Evolutionary conservation across 2,329 filamentous ascomycete species (phyloP).

Genomic region (Amylocarpus encephaloides): DNA sequence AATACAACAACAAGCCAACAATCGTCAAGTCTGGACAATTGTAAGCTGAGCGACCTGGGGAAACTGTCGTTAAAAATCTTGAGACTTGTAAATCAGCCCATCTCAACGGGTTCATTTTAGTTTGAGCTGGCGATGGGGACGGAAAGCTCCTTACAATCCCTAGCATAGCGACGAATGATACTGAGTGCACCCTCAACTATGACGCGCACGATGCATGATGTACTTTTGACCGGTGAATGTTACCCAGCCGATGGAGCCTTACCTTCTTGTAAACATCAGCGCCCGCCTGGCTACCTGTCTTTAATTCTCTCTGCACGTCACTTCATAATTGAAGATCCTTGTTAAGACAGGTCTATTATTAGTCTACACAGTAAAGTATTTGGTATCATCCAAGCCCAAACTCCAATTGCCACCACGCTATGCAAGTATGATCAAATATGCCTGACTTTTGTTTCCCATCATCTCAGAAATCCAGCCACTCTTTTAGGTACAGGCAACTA

Average conservation of each 20-base stretch:
- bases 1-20: slow-evolving; percentile 51
- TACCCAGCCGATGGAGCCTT: too few species aligned
- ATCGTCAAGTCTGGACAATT: slow-evolving; percentile 48
- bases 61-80: slow-evolving; percentile 11
- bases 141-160: slow-evolving; percentile 21
- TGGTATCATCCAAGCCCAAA: slow-evolving; percentile 19
- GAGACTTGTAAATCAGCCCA: slow-evolving; percentile 7
- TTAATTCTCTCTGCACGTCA: too few species aligned
- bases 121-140: slow-evolving; percentile 11
- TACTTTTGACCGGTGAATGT: not conserved
- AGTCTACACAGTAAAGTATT: not conserved
- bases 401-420: slow-evolving; percentile 26
- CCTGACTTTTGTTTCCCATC: not conserved
- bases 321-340: too few species aligned
- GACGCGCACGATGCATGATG: not conserved
- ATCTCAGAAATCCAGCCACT: slow-evolving; percentile 59
- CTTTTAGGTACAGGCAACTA: slow-evolving; percentile 85
- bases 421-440: slow-evolving; percentile 22
- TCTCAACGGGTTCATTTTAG: slow-evolving; percentile 7
- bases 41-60: slow-evolving; percentile 32
- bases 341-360: not conserved
- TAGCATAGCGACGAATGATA: slow-evolving; percentile 20
- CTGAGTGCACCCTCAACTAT: slow-evolving; percentile 13
- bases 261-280: not conserved
- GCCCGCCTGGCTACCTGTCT: not conserved